Evolutionary conservation across 768 basidiomycete species (phyloP).

Genomic region (Rhizopogon vulgaris): DNA sequence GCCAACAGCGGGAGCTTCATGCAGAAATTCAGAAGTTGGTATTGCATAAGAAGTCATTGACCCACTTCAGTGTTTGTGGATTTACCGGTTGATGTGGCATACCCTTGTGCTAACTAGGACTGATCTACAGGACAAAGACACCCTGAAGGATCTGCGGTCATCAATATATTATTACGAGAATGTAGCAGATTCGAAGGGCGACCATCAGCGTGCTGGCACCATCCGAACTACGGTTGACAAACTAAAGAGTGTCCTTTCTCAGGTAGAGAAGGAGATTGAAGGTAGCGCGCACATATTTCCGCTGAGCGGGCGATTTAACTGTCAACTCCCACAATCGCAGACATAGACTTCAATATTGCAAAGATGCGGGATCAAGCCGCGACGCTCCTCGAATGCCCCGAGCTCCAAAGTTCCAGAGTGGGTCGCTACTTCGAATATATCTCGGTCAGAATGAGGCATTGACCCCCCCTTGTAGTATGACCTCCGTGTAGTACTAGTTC

Average conservation of each 20-base stretch:
- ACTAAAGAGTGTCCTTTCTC: conserved; percentile 45
- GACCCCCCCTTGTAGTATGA: conserved; percentile 56
- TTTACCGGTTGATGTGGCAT: neutral
- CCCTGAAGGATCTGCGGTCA: conserved; percentile 53
- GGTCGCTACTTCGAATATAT: conserved; percentile 12
- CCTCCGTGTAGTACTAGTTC: conserved; percentile 69
- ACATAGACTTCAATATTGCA: conserved; percentile 43
- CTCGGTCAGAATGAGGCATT: neutral
- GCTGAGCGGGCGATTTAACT: neutral
- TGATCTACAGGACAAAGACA: conserved; percentile 49
- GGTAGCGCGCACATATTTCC: conserved; percentile 27
- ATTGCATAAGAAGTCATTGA: conserved; percentile 40
- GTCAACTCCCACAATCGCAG: conserved; percentile 28
- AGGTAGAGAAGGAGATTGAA: conserved; percentile 48
- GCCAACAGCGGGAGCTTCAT: conserved; percentile 32
- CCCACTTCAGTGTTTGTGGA: conserved; percentile 47
- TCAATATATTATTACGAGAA: conserved; percentile 68
- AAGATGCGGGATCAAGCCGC: conserved; percentile 39
- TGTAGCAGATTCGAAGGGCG: conserved; percentile 45
- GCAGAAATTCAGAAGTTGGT: conserved; percentile 44
- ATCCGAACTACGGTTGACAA: conserved; percentile 42
- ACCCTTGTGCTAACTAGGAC: neutral
- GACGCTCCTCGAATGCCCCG: conserved; percentile 53
- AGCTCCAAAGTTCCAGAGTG: conserved; percentile 57
- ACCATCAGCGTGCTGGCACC: conserved; percentile 37